Base-by-base conservation (phyloP, 768 basidiomycete species). In the Suillus subaureus region DNA sequence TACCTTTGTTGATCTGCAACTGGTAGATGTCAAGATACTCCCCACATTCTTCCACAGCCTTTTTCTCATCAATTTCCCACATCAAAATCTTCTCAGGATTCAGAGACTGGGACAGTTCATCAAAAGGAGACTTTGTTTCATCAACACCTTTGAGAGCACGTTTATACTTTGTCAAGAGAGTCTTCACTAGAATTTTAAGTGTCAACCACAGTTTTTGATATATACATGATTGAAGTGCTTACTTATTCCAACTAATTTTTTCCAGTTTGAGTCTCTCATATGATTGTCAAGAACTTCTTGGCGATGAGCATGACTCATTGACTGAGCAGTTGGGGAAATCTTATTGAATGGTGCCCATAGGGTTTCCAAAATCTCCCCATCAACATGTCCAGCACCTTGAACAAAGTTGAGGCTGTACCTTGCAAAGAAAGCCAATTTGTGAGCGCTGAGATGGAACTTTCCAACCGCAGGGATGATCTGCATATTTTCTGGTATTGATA, bases 251-350 rank as follows among this genome's bases (percentile, higher is more conserved):
- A 73, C 67, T 6, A 73, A 51, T 40, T 43, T 78, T 80, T 77
- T 77, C 70, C 71, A 78, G 52, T 80, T 79, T 4, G 69, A 75
- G 37, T 80, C 75, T 12, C 66, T 66, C 76, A 78, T 78, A 51
- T 74, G 67, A 35, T 75, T 72, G 57, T 80, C 72, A 1, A 13
- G 76, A 54, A 74, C 47, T 58, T 81, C 78, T 3, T 71, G 63
- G 0, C 70, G 16, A 12, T 78, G 75, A 0, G 72, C 31, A 4
- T 31, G 31, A 31, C 31, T 31, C 31, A 31, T 31, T 31, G 31
- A 31, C 31, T 5, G 31, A 31, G 31, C 31, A 31, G 31, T 31
- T 31, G 31, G 31, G 31, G 31, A 3, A 5, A 31, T 31, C 31
- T 31, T 31, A 31, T 31, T 31, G 31, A 31, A 31, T 5, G 31